Evolutionary conservation across 1,139 yeast species (phyloP).

Genomic region (Suhomyces yuchorum): DNA sequence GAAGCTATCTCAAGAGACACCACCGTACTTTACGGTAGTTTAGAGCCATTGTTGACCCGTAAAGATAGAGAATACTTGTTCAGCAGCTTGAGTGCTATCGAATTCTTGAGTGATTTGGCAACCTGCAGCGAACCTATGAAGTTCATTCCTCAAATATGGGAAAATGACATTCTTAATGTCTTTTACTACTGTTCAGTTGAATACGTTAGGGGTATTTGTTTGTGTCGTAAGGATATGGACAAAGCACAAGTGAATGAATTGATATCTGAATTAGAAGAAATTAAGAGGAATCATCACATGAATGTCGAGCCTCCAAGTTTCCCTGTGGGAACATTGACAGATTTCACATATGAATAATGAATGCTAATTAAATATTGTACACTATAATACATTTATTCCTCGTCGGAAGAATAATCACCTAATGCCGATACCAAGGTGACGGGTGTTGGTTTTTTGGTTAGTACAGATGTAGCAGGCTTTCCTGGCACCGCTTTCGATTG

Average conservation of each 20-base stretch:
- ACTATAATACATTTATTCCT: constrained; percentile 6
- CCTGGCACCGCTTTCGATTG: not conserved
- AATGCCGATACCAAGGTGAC: constrained; percentile 6
- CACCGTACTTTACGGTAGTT: constrained; percentile 61
- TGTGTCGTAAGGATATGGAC: constrained; percentile 51
- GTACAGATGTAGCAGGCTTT: not conserved
- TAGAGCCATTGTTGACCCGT: constrained; percentile 53
- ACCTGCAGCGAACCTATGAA: constrained; percentile 53
- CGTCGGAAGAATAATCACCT: constrained; percentile 13
- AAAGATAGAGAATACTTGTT: constrained; percentile 55
- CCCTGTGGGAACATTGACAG: constrained; percentile 39
- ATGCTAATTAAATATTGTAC: constrained; percentile 1
- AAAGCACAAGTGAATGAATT: constrained; percentile 33
- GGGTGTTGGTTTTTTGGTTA: not conserved
- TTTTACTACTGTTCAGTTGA: constrained; percentile 70
- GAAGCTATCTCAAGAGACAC: constrained; percentile 61
- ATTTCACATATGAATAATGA: constrained; percentile 23
- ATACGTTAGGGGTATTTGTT: constrained; percentile 57
- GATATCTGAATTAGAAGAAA: constrained; percentile 32
- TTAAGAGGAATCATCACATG: constrained; percentile 37
- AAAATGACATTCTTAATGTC: constrained; percentile 50
- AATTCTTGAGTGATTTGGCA: constrained; percentile 69
- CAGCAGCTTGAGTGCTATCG: constrained; percentile 58
- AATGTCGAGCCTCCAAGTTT: constrained; percentile 38
- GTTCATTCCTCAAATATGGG: constrained; percentile 60